These are phyloP conservation scores for Alternaria brassicae DNA, from an alignment of 2,329 filamentous ascomycete species.

Conservation along the genomic window DNA sequence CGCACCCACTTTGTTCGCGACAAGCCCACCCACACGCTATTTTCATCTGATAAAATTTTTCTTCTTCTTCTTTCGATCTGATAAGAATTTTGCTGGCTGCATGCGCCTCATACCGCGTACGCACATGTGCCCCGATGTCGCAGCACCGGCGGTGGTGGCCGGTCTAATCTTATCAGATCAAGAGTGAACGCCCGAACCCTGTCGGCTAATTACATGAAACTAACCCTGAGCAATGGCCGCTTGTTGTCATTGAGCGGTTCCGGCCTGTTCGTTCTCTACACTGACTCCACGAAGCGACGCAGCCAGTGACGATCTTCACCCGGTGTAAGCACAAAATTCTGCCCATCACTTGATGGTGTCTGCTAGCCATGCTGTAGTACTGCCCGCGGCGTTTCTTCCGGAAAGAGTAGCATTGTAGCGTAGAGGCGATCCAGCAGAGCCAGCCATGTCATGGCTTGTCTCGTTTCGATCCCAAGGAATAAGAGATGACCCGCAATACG, in stretches of 20 bases:
- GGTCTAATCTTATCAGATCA: slow-evolving; percentile 40
- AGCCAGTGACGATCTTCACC: slow-evolving; percentile 24
- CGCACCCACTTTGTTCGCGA: slow-evolving; percentile 13
- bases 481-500: slow-evolving; percentile 3
- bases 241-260: slow-evolving; percentile 26
- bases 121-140: slow-evolving; percentile 26
- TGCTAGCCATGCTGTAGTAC: slow-evolving; percentile 13
- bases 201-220: neutral
- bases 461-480: slow-evolving; percentile 1
- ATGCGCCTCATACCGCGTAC: neutral
- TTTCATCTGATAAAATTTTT: slow-evolving; percentile 35
- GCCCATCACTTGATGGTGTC: slow-evolving; percentile 19
- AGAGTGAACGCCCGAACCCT: slow-evolving; percentile 22
- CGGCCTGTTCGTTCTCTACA: slow-evolving; percentile 7
- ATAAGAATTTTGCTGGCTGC: slow-evolving; percentile 32
- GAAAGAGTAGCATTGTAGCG: slow-evolving; percentile 23
- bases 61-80: slow-evolving; percentile 17
- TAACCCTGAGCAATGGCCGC: slow-evolving; percentile 9
- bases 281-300: slow-evolving; percentile 11
- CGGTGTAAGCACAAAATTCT: slow-evolving; percentile 14
- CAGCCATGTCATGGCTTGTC: slow-evolving; percentile 14
- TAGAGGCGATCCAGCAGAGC: slow-evolving; percentile 4
- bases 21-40: neutral
- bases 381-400: slow-evolving; percentile 23
- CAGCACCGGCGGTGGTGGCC: neutral